Evolutionary conservation across 495 filamentous ascomycete species (phyloP), one percentile per base, ranked within the genome.

Genomic region (Hypoxylon intermedium): DNA sequence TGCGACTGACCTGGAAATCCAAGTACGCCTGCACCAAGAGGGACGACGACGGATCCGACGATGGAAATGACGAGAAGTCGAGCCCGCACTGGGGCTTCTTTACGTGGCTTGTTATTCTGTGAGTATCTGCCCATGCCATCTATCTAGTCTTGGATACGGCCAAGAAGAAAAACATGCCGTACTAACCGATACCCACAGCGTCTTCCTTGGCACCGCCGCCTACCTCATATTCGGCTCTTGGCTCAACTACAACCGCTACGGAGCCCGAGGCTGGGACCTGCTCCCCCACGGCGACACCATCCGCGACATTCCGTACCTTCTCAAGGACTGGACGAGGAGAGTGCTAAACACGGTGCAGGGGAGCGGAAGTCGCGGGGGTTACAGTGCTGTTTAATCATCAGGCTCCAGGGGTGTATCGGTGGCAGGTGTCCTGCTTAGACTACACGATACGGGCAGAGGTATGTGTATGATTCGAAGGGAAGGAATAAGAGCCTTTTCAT

Each of bases 211-310:
- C 40, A 84, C 85, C 13, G 92, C 94, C 12, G 77, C 95, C 16
- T 98, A 98, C 74, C 87, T 98, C 61, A 97, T 98, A 73, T 98
- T 98, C 67, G 92, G 92, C 68, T 95, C 92, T 18, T 98, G 94
- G 94, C 87, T 98, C 63, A 98, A 98, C 78, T 98, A 98, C 82
- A 97, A 91, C 79, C 91, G 92, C 53, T 95, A 96, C 72, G 93
- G 92, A 20, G 92, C 92, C 37, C 83, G 94, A 16, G 94, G 94
- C 51, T 97, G 92, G 94, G 94, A 98, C 63, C 82, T 98, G 9
- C 82, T 98, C 9, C 94, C 94, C 0, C 95, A 98, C 72, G 86
- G 89, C 51, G 94, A 98, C 72, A 89, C 90, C 9, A 87, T 98
- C 66, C 85, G 93, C 47, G 94, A 98, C 59, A 67, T 97, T 2